These are phyloP conservation scores for Paramecium pentaurelia DNA, from an alignment of 73 alveolate genomes.

Conservation along the genomic window DNA sequence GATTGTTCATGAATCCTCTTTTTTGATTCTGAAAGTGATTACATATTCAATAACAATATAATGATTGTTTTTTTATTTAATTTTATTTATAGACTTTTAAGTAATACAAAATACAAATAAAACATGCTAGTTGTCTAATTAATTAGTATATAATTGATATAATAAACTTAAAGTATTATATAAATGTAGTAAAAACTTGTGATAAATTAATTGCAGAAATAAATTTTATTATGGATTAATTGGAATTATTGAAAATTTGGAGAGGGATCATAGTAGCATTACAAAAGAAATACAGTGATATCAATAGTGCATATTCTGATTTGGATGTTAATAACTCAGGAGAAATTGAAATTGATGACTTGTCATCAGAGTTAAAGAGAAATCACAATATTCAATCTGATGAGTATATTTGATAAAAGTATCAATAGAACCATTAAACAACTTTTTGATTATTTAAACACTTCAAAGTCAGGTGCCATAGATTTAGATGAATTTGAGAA, in stretches of 20 bases:
- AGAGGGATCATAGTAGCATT: neutral
- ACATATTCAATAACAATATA: neutral
- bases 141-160: neutral
- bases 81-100: neutral
- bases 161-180: neutral
- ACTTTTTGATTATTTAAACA: neutral
- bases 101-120: neutral
- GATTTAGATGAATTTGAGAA: slow-evolving; percentile 1
- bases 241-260: neutral
- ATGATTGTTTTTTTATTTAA: neutral
- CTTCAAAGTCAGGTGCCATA: neutral
- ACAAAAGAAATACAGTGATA: neutral
- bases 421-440: neutral
- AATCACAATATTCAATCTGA: neutral
- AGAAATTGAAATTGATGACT: neutral
- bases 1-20: neutral
- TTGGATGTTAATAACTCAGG: neutral
- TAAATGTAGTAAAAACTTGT: neutral
- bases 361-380: neutral
- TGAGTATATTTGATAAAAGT: neutral
- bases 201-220: neutral
- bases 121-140: neutral
- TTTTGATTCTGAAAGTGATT: neutral
- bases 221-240: slow-evolving; percentile 49
- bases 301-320: neutral